phyloP scores from a whole-genome alignment of 1,284 basidiomycete species.

The Wallemia ichthyophaga region DNA sequence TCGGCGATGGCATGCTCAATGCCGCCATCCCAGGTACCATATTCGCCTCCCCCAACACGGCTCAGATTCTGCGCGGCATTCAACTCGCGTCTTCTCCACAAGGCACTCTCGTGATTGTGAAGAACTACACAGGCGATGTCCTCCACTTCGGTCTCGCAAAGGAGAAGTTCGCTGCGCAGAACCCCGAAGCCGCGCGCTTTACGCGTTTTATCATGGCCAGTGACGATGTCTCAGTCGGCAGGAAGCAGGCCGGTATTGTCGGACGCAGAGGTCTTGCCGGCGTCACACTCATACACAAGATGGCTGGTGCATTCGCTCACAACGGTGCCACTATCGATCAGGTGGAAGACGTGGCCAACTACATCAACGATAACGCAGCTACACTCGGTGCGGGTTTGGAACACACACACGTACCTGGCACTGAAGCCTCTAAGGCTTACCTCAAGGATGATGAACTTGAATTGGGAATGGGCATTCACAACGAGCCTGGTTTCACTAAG shows the following conservation, averaged over 20 bases:
- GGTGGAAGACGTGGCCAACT: slow-evolving; percentile 37
- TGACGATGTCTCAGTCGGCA: slow-evolving; percentile 69
- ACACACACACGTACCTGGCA: slow-evolving; percentile 73
- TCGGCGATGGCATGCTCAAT: slow-evolving; percentile 45
- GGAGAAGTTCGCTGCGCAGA: slow-evolving; percentile 43
- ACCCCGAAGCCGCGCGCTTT: slow-evolving; percentile 32
- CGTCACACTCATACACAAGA: slow-evolving; percentile 70
- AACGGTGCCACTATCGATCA: slow-evolving; percentile 38
- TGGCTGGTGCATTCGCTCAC: slow-evolving; percentile 53
- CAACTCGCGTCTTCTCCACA: slow-evolving; percentile 22
- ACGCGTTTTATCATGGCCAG: slow-evolving; percentile 61
- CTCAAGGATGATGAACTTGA: slow-evolving; percentile 39
- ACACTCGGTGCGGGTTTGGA: slow-evolving; percentile 75
- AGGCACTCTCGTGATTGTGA: slow-evolving; percentile 36
- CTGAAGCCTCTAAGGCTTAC: slow-evolving; percentile 28
- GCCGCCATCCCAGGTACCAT: slow-evolving; percentile 63
- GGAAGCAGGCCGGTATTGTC: slow-evolving; percentile 43
- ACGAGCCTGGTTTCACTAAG: slow-evolving; percentile 49
- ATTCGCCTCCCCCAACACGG: slow-evolving; percentile 61
- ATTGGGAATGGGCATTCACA: slow-evolving; percentile 61
- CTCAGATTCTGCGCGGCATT: slow-evolving; percentile 47
- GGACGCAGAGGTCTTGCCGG: slow-evolving; percentile 65
- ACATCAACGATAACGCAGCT: slow-evolving; percentile 29
- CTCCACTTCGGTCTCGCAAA: slow-evolving; percentile 77
- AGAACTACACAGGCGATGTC: slow-evolving; percentile 66